Base-by-base conservation (phyloP, 192 early-diverging fungal genomes). In the Lunasporangiospora selenospora region DNA sequence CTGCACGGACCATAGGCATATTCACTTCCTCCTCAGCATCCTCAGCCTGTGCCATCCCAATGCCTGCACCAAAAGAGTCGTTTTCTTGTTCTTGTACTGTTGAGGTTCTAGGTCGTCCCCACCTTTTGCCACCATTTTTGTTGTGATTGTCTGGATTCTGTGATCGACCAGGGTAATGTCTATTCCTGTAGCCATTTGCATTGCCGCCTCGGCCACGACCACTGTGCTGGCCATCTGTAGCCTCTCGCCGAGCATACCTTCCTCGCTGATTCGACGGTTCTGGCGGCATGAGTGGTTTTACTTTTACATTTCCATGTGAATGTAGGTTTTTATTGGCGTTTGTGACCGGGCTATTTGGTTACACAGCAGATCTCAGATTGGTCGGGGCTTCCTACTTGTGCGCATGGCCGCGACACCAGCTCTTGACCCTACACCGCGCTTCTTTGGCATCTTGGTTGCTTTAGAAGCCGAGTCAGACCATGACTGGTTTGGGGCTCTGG, bases 81-180 rank as follows among this genome's bases (percentile, higher is more conserved):
- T 36, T 15, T 4, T 31, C 43, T 16, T 11, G 21, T 4, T 18
- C 10, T 23, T 10, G 16, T 30, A 29, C 11, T 43, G 53, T 51
- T 15, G 53, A 58, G 12, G 36, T 63, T 27, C n/a, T 58, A 9
- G 60, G 48, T 40, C 59, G 46, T 16, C 63, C 34, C 60, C 59
- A 71, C 3, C 49, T 46, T 53, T 63, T 73, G 38, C 29, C 43
- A 15, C 52, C 44, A 24, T 41, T 59, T 4, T 13, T 43, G 4
- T n/a, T 38, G 44, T 52, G 16, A 31, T 43, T 37, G 21, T 13
- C 59, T 12, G 60, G 60, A 32, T 62, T 63, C 49, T 73, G 69
- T 2, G 69, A 53, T 5, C 49, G 59, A 18, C 69, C 69, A 10
- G 69, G 69, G 42, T 63, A 73, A 6, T 62, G 33, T 23, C 51